A percentile compares a stretch with the other conserved stretches of the same genome.
These are phyloP conservation scores for Dicorynia guianensis DNA, from an alignment of 306 rosid genomes.

Conservation along the genomic window DNA sequence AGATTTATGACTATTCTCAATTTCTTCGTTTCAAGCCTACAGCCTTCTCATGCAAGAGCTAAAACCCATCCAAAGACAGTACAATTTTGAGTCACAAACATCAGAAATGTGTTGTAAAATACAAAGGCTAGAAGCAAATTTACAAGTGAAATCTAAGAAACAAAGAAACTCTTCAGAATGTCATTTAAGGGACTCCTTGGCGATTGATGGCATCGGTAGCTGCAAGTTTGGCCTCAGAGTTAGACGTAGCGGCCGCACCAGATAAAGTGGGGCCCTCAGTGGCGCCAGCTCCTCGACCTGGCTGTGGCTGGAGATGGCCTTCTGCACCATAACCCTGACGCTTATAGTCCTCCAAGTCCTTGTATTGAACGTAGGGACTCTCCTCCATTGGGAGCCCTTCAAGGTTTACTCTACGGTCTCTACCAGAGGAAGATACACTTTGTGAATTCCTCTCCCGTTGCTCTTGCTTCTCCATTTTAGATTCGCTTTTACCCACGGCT, in stretches of 20 bases:
- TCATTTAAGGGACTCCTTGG: constrained; percentile 47
- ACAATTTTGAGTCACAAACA: not conserved
- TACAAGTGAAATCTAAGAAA: not conserved
- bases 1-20: not conserved
- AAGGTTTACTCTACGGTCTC: no score
- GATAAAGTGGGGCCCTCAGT: constrained; percentile 86
- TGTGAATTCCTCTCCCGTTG: constrained; percentile 6
- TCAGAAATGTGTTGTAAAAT: not conserved
- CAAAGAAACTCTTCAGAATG: not conserved
- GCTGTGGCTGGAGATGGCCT: constrained; percentile 71
- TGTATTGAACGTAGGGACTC: constrained; percentile 73
- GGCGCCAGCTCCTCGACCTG: constrained; percentile 73
- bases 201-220: constrained; percentile 46
- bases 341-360: constrained; percentile 85
- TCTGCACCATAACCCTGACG: constrained; percentile 71
- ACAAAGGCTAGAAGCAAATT: constrained; percentile 14
- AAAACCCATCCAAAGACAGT: constrained; percentile 7
- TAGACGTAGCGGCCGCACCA: constrained; percentile 50
- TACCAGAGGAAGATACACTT: not conserved
- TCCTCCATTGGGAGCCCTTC: constrained; percentile 71
- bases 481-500: not conserved
- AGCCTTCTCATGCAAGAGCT: not conserved
- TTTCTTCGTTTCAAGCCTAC: not conserved
- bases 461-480: constrained; percentile 44
- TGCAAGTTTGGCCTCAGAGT: constrained; percentile 32